Evolutionary conservation across 2,329 filamentous ascomycete species (phyloP), one percentile per base, ranked within the genome.

Genomic region (Ophiocordyceps robertsii): DNA sequence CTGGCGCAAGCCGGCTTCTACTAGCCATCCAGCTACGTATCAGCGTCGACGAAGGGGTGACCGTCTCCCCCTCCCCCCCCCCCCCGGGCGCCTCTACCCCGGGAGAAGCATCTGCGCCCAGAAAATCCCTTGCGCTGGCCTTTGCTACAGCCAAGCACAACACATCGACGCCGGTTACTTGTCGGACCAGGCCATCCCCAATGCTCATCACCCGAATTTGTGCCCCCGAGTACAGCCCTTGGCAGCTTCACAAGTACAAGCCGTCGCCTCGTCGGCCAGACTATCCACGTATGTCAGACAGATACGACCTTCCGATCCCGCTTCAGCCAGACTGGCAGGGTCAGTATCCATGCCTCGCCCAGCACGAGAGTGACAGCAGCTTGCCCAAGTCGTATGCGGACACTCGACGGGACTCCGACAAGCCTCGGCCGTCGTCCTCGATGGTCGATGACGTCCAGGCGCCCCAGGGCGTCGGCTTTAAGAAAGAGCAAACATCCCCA

Each of bases 271-370:
- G 63, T 53, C 69, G 68, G 51, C 53, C 64, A 43, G 58, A 66
- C 46, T 62, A 64, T 52, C 59, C 68, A 67, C 73, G 72, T 62
- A 77, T 77, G 73, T 74, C 73, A 64, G 72, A 69, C 61, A 58
- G 63, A 53, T 74, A 70, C 62, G 67, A 71, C 54, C 54, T 66
- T 46, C 66, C 69, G 50, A 58, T 71, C 58, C 67, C 70, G 53
- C 67, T 70, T 54, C 69, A 72, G 63, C 64, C 70, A 51, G 69
- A 72, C 59, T 76, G 73, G 73, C 71, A 72, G 57, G 68, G 67
- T 46, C 68, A 72, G 56, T 72, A 72, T 56, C 66, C 69, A 21
- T 72, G 70, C 51, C 58, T 70, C 44, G 60, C 68, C 29, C 64
- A 66, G 16, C 59, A 59, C 36, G 69, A 69, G 44, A 65, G 56